A percentile compares a stretch with the other conserved stretches of the same genome.
Conservation (phyloP, 129 eudicot genomes). For the Solidago caesia region DNA sequence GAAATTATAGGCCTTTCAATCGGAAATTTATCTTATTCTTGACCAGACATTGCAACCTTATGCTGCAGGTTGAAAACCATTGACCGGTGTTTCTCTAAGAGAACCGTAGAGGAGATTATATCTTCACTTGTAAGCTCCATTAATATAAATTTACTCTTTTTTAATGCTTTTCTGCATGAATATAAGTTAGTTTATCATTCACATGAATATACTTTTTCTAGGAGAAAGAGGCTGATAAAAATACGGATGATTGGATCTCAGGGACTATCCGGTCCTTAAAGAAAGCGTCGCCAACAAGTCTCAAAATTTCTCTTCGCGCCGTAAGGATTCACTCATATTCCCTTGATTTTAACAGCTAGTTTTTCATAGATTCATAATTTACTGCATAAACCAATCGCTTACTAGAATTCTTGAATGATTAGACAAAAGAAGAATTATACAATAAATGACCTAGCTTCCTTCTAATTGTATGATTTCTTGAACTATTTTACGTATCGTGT, state of each 20-base stretch:
- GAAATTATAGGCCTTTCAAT: not conserved
- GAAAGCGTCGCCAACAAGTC: constrained; percentile 91
- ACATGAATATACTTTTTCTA: constrained; percentile 11
- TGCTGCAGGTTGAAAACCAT: constrained; percentile 60
- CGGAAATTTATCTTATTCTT: not conserved
- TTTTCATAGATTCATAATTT: no score
- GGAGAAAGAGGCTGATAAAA: constrained; percentile 56
- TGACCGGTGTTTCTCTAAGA: constrained; percentile 66
- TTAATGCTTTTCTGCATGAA: not conserved
- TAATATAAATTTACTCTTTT: not conserved
- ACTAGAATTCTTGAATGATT: no score
- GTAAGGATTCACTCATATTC: constrained; percentile 34
- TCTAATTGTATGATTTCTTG: no score
- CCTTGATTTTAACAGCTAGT: not conserved
- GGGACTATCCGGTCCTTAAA: constrained; percentile 57
- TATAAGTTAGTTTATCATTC: not conserved
- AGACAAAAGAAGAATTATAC: no score
- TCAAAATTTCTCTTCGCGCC: constrained; percentile 80
- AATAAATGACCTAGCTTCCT: no score
- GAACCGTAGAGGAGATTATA: constrained; percentile 81
- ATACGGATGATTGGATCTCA: constrained; percentile 75
- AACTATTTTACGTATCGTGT: not conserved
- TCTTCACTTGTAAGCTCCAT: constrained; percentile 64
- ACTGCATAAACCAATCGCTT: no score
- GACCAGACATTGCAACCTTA: not conserved